Base-by-base conservation (phyloP, 352 stramenopile genomes). In the Sclerospora graminicola region DNA sequence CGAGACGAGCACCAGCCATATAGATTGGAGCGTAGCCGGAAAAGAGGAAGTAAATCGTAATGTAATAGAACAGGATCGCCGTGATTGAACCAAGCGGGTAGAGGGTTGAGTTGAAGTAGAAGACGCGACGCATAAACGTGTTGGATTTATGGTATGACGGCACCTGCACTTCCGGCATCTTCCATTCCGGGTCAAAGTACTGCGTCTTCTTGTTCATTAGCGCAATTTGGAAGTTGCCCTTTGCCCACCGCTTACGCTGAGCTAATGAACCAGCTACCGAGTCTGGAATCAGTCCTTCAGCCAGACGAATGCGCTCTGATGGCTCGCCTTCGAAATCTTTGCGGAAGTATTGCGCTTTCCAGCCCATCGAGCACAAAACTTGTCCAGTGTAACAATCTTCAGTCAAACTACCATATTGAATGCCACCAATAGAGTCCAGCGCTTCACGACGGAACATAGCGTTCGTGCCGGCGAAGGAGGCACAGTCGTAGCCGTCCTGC, bases 311-410 rank as follows among this genome's bases (percentile, higher is more conserved):
- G 41, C 79, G 79, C 54, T 91, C 79, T 13, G 56, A 65, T 16
- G 49, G 58, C 34, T 91, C 76, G 8, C 79, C 79, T 55, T 89
- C 79, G 23, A 91, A 85, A 57, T 91, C 79, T 67, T 91, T 91
- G 36, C 79, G 79, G 66, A 88, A 91, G 61, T 89, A 91, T 41
- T 86, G 60, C 28, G 60, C 79, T 56, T 89, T 91, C 79, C 79
- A 91, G 30, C 79, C 79, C 76, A 84, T 84, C 6, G 60, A 54
- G 38, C 76, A 86, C 37, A 91, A 58, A 33, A 77, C 64, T 58
- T 89, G 68, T 2, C 79, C 79, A 14, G 79, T 91, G 67, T 86
- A 91, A 38, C 64, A 81, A 59, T 94, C 78, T 46, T 94, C 82
- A 9, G 82, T 94, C 45, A 94, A 57, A 69, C 61, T 84, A 41